Conservation (phyloP, 1,284 basidiomycete genomes). For the Flammula alnicola region DNA sequence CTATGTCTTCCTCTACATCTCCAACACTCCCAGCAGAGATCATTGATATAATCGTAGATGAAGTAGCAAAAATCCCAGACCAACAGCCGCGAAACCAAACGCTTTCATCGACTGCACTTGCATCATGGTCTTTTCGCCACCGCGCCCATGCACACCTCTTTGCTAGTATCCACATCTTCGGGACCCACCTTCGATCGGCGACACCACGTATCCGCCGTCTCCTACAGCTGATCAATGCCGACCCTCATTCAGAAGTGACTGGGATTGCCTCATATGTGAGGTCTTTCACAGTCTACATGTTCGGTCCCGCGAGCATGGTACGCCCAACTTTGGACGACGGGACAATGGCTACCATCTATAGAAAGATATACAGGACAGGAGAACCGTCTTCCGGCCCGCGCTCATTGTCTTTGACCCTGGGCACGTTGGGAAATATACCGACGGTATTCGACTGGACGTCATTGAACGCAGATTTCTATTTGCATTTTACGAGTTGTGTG, state of each 20-base stretch:
- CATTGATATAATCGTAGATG: slow-evolving; percentile 20
- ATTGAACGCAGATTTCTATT: slow-evolving; percentile 13
- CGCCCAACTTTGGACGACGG: slow-evolving; percentile 19
- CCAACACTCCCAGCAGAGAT: slow-evolving; percentile 13
- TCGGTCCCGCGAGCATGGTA: slow-evolving; percentile 13
- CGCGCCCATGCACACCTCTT: slow-evolving; percentile 22
- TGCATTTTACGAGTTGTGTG: slow-evolving; percentile 16
- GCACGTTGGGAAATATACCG: slow-evolving; percentile 11
- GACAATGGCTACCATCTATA: slow-evolving; percentile 17
- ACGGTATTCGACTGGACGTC: slow-evolving; percentile 19
- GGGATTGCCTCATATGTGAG: slow-evolving; percentile 22
- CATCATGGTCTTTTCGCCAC: slow-evolving; percentile 21
- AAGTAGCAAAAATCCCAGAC: slow-evolving; percentile 16
- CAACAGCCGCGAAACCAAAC: slow-evolving; percentile 8
- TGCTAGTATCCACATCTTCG: slow-evolving; percentile 13
- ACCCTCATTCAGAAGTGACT: slow-evolving; percentile 15
- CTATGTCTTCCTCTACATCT: too few species aligned
- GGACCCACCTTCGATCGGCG: too few species aligned
- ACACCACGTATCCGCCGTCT: slow-evolving; percentile 10
- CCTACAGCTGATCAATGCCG: slow-evolving; percentile 15
- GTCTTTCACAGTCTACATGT: slow-evolving; percentile 13
- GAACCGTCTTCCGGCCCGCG: slow-evolving; percentile 13
- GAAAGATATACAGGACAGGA: slow-evolving; percentile 17
- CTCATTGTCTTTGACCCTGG: slow-evolving; percentile 19
- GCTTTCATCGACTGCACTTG: slow-evolving; percentile 16